Evolutionary conservation across 2,329 filamentous ascomycete species (phyloP), one percentile per base, ranked within the genome.

Genomic region (Pezizomycotina sp.): DNA sequence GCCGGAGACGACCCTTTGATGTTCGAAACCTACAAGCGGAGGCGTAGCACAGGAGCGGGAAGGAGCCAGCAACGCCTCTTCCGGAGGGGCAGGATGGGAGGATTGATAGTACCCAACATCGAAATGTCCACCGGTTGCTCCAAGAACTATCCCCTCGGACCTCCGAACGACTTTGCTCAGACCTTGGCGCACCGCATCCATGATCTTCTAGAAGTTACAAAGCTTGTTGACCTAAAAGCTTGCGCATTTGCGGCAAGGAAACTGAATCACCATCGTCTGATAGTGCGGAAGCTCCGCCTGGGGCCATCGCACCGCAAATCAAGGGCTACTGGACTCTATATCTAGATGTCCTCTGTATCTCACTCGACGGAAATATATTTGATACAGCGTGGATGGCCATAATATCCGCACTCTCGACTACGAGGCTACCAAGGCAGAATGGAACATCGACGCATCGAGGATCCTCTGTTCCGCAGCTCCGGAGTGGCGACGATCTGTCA

Each of bases 271-370:
- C n/a, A n/a, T n/a, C n/a, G n/a, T n/a, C n/a, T n/a, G n/a, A n/a
- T n/a, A n/a, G n/a, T n/a, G n/a, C n/a, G n/a, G n/a, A n/a, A n/a
- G n/a, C n/a, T n/a, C n/a, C n/a, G n/a, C n/a, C n/a, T n/a, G n/a
- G 42, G 20, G 38, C 41, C 3, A 43, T 55, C 34, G 56, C 56
- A 22, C 55, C 56, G 5, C 65, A 72, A 45, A 58, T 86, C 7
- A 86, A 79, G 55, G 89, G 77, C 0, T 95, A 91, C 57, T 98
- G 86, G 89, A 75, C 80, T 6, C 70, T 98, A 13, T 93, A 92
- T 58, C 79, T 98, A 47, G 86, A 95, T 54, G 66, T 93, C n/a
- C 69, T 93, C 53, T 89, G 92, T 59, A 76, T 98, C 48, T 91
- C 81, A 0, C 72, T 92, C 31, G 84, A 92, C 47, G 86, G 86